Evolutionary conservation across 1,284 basidiomycete genomes (phyloP).

Genomic region (Pulchroboletus neoregius): DNA sequence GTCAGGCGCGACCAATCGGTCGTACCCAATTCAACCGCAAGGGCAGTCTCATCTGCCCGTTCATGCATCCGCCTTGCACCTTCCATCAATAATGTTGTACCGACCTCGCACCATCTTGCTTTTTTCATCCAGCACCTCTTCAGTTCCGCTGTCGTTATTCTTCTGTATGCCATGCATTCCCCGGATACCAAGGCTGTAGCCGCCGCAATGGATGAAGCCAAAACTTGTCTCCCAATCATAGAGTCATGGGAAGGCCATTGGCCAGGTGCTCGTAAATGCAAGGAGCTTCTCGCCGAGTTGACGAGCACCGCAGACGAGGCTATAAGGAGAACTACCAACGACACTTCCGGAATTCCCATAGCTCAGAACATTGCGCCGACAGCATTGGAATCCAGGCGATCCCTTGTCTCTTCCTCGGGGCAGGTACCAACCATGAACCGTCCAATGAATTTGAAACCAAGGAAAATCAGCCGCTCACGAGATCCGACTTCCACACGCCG

Average conservation of each 20-base stretch:
- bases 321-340: slow-evolving; percentile 40
- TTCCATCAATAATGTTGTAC: slow-evolving; percentile 80
- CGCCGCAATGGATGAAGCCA: slow-evolving; percentile 79
- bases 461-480: slow-evolving; percentile 54
- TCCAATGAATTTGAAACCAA: slow-evolving; percentile 49
- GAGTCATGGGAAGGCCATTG: slow-evolving; percentile 83
- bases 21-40: slow-evolving; percentile 64
- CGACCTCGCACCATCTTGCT: slow-evolving; percentile 83
- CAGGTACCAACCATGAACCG: slow-evolving; percentile 39
- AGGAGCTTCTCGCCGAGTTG: slow-evolving; percentile 68
- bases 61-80: slow-evolving; percentile 82
- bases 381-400: slow-evolving; percentile 46
- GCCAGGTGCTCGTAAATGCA: slow-evolving; percentile 86
- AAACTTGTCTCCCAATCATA: slow-evolving; percentile 65
- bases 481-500: slow-evolving; percentile 59
- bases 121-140: slow-evolving; percentile 91
- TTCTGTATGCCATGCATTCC: slow-evolving; percentile 85
- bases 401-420: slow-evolving; percentile 32
- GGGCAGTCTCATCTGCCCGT: slow-evolving; percentile 74
- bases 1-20: slow-evolving; percentile 65
- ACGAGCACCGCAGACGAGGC: slow-evolving; percentile 66
- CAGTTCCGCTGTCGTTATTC: slow-evolving; percentile 83
- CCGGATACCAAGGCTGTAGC: slow-evolving; percentile 62
- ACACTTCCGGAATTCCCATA: slow-evolving; percentile 25
- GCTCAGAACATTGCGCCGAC: slow-evolving; percentile 35